phyloP scores from a whole-genome alignment of 164 flowering plant genomes.

The Umbellularia californica region DNA sequence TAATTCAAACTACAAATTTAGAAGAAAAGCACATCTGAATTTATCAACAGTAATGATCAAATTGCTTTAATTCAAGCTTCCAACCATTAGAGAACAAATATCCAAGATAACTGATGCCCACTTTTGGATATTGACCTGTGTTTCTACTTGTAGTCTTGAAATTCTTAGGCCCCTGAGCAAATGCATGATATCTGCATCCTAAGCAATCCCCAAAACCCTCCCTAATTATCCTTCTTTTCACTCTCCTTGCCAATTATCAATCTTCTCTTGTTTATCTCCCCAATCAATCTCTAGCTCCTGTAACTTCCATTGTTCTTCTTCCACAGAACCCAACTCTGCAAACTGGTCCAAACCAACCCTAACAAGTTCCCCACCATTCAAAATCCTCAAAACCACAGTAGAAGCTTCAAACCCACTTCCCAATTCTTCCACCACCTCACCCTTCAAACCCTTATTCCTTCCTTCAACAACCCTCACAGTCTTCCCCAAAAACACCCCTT shows the following conservation, averaged over 20 bases:
- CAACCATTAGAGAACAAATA: too few species aligned
- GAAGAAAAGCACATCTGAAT: too few species aligned
- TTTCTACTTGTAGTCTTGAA: too few species aligned
- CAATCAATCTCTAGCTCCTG: conserved; percentile 26
- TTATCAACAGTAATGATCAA: too few species aligned
- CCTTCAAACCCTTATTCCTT: conserved; percentile 40
- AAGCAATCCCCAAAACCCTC: too few species aligned
- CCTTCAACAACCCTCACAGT: conserved; percentile 33
- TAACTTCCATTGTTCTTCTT: conserved; percentile 57
- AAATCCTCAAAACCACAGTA: conserved; percentile 37
- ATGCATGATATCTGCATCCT: too few species aligned
- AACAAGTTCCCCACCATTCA: conserved; percentile 34
- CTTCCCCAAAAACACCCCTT: conserved; percentile 25
- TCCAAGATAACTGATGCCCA: too few species aligned
- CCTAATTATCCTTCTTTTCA: conserved; percentile 3
- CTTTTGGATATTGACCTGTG: too few species aligned
- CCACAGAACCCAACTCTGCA: conserved; percentile 55
- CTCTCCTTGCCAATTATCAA: not conserved
- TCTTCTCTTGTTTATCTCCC: conserved; percentile 1
- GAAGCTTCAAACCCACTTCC: conserved; percentile 17
- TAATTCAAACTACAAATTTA: too few species aligned
- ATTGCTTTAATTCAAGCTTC: too few species aligned
- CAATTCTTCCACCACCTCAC: conserved; percentile 34
- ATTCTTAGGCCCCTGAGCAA: too few species aligned
- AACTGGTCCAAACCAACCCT: conserved; percentile 34